Percentiles rank a stretch among this genome's conserved stretches.
These are phyloP conservation scores for Bothriochloa decipiens DNA, from an alignment of 176 grass and related monocot species.

Conservation along the genomic window DNA sequence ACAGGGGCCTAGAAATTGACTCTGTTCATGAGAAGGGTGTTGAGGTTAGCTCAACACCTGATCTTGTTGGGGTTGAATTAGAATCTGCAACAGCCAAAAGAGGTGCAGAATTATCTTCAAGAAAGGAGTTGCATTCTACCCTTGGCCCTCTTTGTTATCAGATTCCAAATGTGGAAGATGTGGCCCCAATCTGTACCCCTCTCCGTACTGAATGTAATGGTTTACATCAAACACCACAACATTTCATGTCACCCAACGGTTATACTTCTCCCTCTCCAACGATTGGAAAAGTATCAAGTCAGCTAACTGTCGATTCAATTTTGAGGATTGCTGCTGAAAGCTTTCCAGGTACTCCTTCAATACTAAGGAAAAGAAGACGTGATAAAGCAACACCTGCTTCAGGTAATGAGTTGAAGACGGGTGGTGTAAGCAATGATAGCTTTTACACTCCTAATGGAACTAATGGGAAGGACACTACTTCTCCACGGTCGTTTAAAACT, in stretches of 20 bases:
- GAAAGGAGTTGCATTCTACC: conserved; percentile 42
- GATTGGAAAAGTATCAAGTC: conserved; percentile 37
- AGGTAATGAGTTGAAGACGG: conserved; percentile 45
- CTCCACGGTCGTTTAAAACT: conserved; percentile 43
- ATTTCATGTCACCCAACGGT: conserved; percentile 34
- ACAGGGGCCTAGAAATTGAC: conserved; percentile 43
- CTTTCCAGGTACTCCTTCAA: conserved; percentile 82
- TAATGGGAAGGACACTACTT: conserved; percentile 28
- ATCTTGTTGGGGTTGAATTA: conserved; percentile 32
- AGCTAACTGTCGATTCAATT: conserved; percentile 71
- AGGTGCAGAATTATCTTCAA: conserved; percentile 23
- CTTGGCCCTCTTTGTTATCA: conserved; percentile 83
- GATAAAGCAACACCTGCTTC: conserved; percentile 54
- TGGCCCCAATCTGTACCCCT: conserved; percentile 40
- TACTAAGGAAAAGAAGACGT: conserved; percentile 82
- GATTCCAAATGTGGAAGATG: conserved; percentile 62
- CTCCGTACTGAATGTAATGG: conserved; percentile 45
- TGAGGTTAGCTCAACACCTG: conserved; percentile 27
- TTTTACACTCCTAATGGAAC: conserved; percentile 57
- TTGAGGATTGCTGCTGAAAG: conserved; percentile 79
- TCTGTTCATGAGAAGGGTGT: conserved; percentile 47
- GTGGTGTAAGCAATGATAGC: conserved; percentile 45
- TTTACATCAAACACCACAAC: conserved; percentile 35
- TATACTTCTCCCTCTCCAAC: conserved; percentile 49
- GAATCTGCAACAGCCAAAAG: conserved; percentile 41